Evolutionary conservation across 192 early-diverging fungal species (phyloP).

Genomic region (Piromyces sp.): DNA sequence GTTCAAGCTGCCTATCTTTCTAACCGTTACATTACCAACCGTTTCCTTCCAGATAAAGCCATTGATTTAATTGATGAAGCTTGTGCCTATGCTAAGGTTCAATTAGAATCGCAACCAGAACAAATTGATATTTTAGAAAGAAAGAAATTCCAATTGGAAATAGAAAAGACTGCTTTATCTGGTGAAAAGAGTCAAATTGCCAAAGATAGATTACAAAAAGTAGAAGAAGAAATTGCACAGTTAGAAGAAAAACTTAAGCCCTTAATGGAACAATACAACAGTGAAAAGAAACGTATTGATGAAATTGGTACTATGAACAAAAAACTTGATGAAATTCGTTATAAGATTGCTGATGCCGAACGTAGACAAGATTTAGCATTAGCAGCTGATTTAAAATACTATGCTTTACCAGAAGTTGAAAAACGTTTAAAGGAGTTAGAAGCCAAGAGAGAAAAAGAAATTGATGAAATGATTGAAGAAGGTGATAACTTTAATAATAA

Average conservation of each 20-base stretch:
- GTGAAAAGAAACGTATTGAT: conserved; percentile 73
- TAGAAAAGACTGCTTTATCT: conserved; percentile 79
- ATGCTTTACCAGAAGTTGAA: conserved; percentile 79
- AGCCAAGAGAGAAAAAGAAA: conserved; percentile 40
- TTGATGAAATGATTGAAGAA: conserved; percentile 30
- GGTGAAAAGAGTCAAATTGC: conserved; percentile 82
- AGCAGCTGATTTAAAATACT: conserved; percentile 86
- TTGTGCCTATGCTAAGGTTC: conserved; percentile 84
- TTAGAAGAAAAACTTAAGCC: conserved; percentile 78
- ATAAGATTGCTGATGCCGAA: conserved; percentile 73
- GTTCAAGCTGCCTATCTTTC: conserved; percentile 55
- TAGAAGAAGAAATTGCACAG: conserved; percentile 63
- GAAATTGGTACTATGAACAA: conserved; percentile 71
- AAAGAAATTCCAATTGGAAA: conserved; percentile 76
- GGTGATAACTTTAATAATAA: no score
- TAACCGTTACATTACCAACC: conserved; percentile 58
- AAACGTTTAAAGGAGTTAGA: conserved; percentile 57
- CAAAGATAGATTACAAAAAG: conserved; percentile 57
- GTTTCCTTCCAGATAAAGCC: conserved; percentile 63
- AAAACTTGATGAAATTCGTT: conserved; percentile 73
- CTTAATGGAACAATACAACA: conserved; percentile 64
- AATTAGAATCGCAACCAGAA: conserved; percentile 93
- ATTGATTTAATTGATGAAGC: conserved; percentile 87
- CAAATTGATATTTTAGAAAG: conserved; percentile 90
- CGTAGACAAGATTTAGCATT: conserved; percentile 61